Evolutionary conservation across 805 yeast genomes (phyloP).

Genomic region (Scheffersomyces ergatensis): DNA sequence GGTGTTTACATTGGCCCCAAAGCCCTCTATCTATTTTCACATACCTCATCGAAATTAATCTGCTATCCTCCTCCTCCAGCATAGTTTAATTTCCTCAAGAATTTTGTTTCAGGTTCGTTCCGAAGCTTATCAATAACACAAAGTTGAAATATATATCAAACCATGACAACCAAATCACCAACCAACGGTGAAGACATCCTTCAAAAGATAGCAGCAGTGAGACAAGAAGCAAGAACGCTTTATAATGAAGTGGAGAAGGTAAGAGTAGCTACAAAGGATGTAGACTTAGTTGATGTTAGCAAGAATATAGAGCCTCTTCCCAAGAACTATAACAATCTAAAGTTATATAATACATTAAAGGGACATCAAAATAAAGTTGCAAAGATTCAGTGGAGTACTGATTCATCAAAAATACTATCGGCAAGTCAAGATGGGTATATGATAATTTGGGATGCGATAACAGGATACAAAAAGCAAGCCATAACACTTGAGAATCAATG

Average conservation of each 20-base stretch:
- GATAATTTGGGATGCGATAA: conserved; percentile 76
- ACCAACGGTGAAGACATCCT: neutral
- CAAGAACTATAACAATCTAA: conserved; percentile 20
- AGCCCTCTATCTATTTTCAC: no score
- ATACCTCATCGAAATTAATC: no score
- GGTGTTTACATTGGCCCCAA: no score
- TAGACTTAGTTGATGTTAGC: conserved; percentile 41
- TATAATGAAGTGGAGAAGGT: conserved; percentile 48
- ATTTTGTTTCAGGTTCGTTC: neutral
- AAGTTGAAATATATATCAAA: neutral
- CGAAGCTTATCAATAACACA: no score
- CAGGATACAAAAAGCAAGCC: conserved; percentile 69
- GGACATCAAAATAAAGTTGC: conserved; percentile 78
- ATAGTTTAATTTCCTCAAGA: no score
- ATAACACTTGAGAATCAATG: conserved; percentile 73
- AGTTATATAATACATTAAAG: conserved; percentile 36
- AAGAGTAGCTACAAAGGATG: conserved; percentile 43
- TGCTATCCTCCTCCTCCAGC: no score
- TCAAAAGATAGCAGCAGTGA: conserved; percentile 25
- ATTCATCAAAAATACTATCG: conserved; percentile 59
- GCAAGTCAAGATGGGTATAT: conserved; percentile 87
- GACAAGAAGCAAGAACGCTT: conserved; percentile 45
- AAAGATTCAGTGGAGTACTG: conserved; percentile 65
- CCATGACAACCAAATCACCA: neutral
- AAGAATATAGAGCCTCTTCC: conserved; percentile 30